Evolutionary conservation across 2,329 filamentous ascomycete species (phyloP), one percentile per base, ranked within the genome.

Genomic region (Alternaria angustiovoidea): DNA sequence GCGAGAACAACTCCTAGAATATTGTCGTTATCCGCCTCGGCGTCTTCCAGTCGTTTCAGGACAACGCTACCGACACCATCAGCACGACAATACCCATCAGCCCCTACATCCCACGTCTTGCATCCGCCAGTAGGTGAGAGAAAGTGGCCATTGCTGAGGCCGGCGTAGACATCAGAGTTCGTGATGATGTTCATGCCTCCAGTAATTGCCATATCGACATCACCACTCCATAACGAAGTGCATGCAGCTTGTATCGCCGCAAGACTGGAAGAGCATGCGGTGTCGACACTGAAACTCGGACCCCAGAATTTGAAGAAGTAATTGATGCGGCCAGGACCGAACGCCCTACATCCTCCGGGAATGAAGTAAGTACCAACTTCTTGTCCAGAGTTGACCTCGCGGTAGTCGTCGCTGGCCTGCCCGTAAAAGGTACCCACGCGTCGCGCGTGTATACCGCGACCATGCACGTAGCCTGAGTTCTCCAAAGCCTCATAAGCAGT

Each of bases 321-420:
- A 54, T 82, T 83, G 61, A 84, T 79, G 4, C 85, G 80, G 0
- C 85, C 86, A 0, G 82, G 81, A 0, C 76, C 80, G 57, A 87
- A 88, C 0, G 84, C 85, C 20, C 86, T 76, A 9, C 77, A 76
- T 26, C 80, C 81, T n/a, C 84, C 85, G 0, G 86, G 81, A 43
- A 87, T 84, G 66, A 77, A 85, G 68, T 87, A 87, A 0, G 84
- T 86, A 55, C 83, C 81, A n/a, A 87, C 81, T 24, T 71, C 54
- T 36, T 74, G 63, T 7, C 54, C 61, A 7, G 52, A 44, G 48
- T 72, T 74, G 18, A 66, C 47, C 32, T 72, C 69, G 1, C 55
- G 48, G 28, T 59, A 75, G 53, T 81, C 79, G 51, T 80, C 69
- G 38, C 59, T 68, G 4, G 74, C 65, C 12, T 64, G 55, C 1